Evolutionary conservation across 257 asterid genomes (phyloP).

Genomic region (Capsicum chinense): DNA sequence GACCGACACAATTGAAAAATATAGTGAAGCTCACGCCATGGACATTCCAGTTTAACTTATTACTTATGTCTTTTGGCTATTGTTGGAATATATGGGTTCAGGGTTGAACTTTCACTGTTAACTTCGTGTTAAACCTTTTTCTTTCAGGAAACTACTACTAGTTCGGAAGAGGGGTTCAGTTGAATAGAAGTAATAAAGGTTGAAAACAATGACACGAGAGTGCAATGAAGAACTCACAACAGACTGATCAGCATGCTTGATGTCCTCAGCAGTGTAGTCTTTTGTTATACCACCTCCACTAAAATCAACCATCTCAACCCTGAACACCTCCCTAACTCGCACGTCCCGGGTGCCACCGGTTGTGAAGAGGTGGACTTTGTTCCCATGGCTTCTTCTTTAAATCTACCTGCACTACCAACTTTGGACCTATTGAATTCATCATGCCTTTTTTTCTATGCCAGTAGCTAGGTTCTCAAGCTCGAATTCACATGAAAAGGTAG

Average conservation of each 20-base stretch:
- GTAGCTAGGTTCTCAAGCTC: neutral
- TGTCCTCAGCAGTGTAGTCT: constrained; percentile 64
- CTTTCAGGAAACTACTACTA: neutral
- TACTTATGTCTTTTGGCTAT: neutral
- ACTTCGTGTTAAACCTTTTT: neutral
- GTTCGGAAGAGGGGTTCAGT: neutral
- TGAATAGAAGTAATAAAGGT: neutral
- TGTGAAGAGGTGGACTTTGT: constrained; percentile 74
- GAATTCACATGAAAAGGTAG: neutral
- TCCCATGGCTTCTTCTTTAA: constrained; percentile 73
- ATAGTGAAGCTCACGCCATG: neutral
- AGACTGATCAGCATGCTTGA: constrained; percentile 60
- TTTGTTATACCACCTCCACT: constrained; percentile 75
- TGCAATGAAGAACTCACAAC: constrained; percentile 53
- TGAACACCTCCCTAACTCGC: constrained; percentile 57
- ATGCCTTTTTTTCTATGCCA: constrained; percentile 5
- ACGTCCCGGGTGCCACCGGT: constrained; percentile 94
- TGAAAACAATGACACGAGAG: neutral
- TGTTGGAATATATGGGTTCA: neutral
- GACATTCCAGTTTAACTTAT: neutral
- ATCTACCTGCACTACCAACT: constrained; percentile 67
- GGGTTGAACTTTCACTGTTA: neutral
- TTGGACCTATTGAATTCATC: constrained; percentile 56
- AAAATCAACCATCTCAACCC: constrained; percentile 90
- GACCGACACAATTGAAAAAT: neutral